A percentile compares a stretch with the other conserved stretches of the same genome.
Evolutionary conservation across 129 eudicot genomes (phyloP).

Genomic region (Helichrysum umbraculigerum): DNA sequence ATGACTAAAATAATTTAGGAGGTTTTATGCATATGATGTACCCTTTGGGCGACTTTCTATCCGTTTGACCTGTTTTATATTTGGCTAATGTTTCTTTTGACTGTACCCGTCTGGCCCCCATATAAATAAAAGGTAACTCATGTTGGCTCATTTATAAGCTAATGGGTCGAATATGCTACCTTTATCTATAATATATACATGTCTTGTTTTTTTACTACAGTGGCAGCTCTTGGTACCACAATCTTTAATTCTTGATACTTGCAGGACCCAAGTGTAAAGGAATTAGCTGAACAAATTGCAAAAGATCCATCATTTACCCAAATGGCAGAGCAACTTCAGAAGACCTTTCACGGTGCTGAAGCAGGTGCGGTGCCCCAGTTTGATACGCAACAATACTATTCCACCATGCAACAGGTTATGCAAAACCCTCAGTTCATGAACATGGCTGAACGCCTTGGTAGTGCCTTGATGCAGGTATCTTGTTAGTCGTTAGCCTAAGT

Average conservation of each 20-base stretch:
- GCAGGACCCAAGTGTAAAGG: slow-evolving; percentile 96
- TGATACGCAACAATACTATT: slow-evolving; percentile 78
- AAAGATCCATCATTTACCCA: slow-evolving; percentile 92
- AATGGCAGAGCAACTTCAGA: slow-evolving; percentile 96
- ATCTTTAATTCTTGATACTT: slow-evolving; percentile 10
- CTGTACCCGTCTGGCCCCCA: not conserved
- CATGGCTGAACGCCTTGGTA: slow-evolving; percentile 96
- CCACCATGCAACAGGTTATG: slow-evolving; percentile 98
- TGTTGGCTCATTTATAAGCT: not conserved
- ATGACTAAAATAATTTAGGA: not conserved
- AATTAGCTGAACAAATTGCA: slow-evolving; percentile 91
- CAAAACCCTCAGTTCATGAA: slow-evolving; percentile 94
- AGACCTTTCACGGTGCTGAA: slow-evolving; percentile 68
- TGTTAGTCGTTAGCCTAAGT: not conserved
- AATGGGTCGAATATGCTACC: not conserved
- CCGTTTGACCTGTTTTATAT: not conserved
- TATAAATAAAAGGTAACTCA: not conserved
- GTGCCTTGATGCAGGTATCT: slow-evolving; percentile 81
- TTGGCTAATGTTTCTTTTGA: not conserved
- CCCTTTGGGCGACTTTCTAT: not conserved
- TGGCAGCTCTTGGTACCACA: slow-evolving; percentile 13
- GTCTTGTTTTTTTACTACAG: not conserved
- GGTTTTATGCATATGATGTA: not conserved
- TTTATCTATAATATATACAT: not conserved
- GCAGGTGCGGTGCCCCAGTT: slow-evolving; percentile 62